Base-by-base conservation (phyloP, 1,284 basidiomycete species). In the Thelephora terrestris region DNA sequence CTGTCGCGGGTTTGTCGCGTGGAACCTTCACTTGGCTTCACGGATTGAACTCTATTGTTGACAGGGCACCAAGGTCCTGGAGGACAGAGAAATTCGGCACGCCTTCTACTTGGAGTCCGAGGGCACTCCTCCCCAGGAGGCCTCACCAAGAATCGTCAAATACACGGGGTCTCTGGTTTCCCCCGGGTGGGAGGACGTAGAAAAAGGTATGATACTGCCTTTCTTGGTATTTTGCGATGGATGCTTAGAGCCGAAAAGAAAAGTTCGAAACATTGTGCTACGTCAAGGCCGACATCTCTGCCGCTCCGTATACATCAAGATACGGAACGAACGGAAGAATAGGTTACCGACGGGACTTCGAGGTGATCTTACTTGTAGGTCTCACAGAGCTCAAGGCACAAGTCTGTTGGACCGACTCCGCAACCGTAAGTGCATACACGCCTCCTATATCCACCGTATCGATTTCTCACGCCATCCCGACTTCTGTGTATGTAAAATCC, bases 251-350 rank as follows among this genome's bases (percentile, higher is more conserved):
- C 20, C 38, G 27, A 4, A 5, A 46, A 77, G 75, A 64, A 2
- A 62, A 64, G 52, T 78, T 69, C 54, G 55, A 62, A 1, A 67
- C 62, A n/a, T 51, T 77, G 3, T 78, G 75, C 51, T 69, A 60
- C 0, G 55, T 78, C 1, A 54, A 58, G 24, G 69, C 66, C 1
- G 68, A 77, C 45, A 66, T 69, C 0, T 63, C 67, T 0, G 50
- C 57, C n/a, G 59, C 71, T 5, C 55, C 58, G 17, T 5, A 39
- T 18, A 23, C 23, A 18, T 23, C 37, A 18, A 18, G 37, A 7
- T 39, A 9, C 23, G 21, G 9, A 7, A 7, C 37, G n/a, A 37
- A 18, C 20, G 37, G 37, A 18, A 18, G n/a, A 23, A 18, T 5
- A 9, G 17, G 21, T 23, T 39, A 14, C 24, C 7, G 7, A 16